Percentiles rank a stretch among this genome's conserved stretches.
These are phyloP conservation scores for Trichoderma sp. DNA, from an alignment of 2,329 filamentous ascomycete genomes.

Conservation along the genomic window DNA sequence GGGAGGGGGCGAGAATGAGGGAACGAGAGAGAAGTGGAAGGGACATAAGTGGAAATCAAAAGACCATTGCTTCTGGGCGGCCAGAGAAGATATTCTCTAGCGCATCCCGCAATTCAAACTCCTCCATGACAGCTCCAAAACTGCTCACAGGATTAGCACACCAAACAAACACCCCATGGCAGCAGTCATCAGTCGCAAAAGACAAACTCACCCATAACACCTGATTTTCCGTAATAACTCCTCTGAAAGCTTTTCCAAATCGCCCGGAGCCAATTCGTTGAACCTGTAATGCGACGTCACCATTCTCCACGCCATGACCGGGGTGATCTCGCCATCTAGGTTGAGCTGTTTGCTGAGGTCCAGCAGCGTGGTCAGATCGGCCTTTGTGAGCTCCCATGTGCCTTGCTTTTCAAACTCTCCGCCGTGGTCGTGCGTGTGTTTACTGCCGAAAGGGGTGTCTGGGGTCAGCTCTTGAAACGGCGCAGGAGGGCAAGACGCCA, in stretches of 20 bases:
- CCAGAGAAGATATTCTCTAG: conserved; percentile 60
- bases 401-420: conserved; percentile 49
- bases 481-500: conserved; percentile 85
- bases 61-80: conserved; percentile 27
- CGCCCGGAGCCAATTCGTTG: conserved; percentile 62
- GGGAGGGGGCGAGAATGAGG: too few species aligned
- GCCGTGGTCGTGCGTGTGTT: conserved; percentile 40
- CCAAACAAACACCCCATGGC: not conserved
- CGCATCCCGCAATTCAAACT: conserved; percentile 74
- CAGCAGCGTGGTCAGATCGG: conserved; percentile 77
- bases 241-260: conserved; percentile 71
- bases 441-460: conserved; percentile 56
- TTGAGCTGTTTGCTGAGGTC: conserved; percentile 82
- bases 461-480: conserved; percentile 52
- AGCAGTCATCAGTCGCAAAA: not conserved
- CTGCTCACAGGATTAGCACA: conserved; percentile 38
- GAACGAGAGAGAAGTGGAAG: not conserved
- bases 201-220: conserved; percentile 82
- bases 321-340: conserved; percentile 87
- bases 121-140: conserved; percentile 65
- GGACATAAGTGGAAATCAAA: conserved; percentile 11
- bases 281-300: conserved; percentile 73
- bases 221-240: conserved; percentile 79
- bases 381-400: conserved; percentile 77
- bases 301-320: conserved; percentile 91